Base-by-base conservation (phyloP, 768 basidiomycete species). In the Pholiota microspora region DNA sequence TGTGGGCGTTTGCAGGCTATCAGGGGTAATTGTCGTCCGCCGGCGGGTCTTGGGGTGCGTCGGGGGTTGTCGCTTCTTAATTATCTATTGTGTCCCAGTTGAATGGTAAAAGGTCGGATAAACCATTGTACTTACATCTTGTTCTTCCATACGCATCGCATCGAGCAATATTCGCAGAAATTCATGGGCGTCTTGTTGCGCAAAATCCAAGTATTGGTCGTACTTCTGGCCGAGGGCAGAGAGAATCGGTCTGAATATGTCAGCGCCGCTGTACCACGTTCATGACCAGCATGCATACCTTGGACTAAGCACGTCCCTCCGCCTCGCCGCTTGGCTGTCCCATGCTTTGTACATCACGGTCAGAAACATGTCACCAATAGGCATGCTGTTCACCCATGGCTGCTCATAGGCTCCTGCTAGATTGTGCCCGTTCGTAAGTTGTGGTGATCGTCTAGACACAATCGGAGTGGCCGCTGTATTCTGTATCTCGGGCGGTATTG, bases 181-280 rank as follows among this genome's bases (percentile, higher is more conserved):
- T 73, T 98, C 95, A 67, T 97, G 95, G 21, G 94, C 92, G 65
- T 98, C 95, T 69, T 97, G 95, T 69, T 98, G 95, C 7, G 89
- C 85, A 68, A 94, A 95, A 64, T 95, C 94, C 42, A 91, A 83
- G 63, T 97, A 98, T 64, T 98, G 94, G 59, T 94, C 92, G 66
- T 95, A 90, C 71, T 96, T 97, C 61, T 77, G 75, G 2, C 93
- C 89, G 13, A 97, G 73, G 9, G 81, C 77, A 25, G 76, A 67
- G 15, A 96, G 71, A 35, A 96, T 64, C 6, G 78, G 76, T 63
- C 89, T 90, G 51, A 7, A 12, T 32, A 29, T 49, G 25, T 34
- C 36, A 51, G 57, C 18, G 47, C 31, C 34, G 31, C 25, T 38
- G 38, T 36, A 25, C 45, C 31, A 31, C 12, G 29, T 31, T 31